Conservation (phyloP, 176 grass and related monocot species). For the Pontederia crassipes region DNA sequence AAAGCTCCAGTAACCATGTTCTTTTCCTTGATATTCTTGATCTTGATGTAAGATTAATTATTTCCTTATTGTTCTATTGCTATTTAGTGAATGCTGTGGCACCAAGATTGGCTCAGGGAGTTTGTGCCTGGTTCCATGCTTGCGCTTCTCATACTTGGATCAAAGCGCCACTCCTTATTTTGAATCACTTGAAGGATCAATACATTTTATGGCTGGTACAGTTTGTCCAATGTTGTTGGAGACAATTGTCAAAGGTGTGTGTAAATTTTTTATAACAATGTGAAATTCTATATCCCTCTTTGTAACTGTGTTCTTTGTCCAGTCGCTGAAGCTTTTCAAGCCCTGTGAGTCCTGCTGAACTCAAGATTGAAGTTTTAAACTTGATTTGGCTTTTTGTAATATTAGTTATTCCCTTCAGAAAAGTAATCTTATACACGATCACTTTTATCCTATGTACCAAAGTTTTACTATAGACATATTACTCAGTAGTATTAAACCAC, state of each 20-base stretch:
- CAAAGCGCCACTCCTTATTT: conserved; percentile 27
- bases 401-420: no score
- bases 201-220: conserved; percentile 58
- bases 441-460: no score
- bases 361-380: no score
- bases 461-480: no score
- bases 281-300: neutral
- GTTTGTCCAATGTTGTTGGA: conserved; percentile 69
- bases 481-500: no score
- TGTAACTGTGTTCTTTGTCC: no score
- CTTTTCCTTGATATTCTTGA: conserved; percentile 5
- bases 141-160: conserved; percentile 60
- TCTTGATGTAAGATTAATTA: conserved; percentile 13
- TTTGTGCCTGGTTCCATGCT: conserved; percentile 29
- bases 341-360: no score
- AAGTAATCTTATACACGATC: no score
- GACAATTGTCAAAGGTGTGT: conserved; percentile 85
- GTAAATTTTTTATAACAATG: conserved; percentile 5
- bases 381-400: no score
- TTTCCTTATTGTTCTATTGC: neutral
- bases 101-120: conserved; percentile 22
- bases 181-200: conserved; percentile 66
- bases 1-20: no score
- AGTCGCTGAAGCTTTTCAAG: no score
- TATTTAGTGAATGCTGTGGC: conserved; percentile 46